Evolutionary conservation across 768 basidiomycete genomes (phyloP).

Genomic region (Dacryopinax spathularia): DNA sequence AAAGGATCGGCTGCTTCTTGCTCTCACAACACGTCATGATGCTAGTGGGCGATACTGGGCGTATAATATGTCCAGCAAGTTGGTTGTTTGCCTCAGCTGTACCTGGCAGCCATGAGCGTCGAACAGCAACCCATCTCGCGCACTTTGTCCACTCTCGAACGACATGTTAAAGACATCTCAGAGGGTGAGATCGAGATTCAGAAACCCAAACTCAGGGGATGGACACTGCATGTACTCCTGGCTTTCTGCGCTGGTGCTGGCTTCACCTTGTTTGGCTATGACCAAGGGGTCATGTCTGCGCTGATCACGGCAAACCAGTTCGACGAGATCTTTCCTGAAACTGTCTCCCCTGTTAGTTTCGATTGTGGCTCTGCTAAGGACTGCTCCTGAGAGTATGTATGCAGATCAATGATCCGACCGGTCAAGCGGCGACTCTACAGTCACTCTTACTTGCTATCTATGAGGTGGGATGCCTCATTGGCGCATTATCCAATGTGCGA

Average conservation of each 20-base stretch:
- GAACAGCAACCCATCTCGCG: slow-evolving; percentile 1
- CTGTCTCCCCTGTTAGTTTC: slow-evolving; percentile 29
- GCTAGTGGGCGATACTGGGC: not conserved
- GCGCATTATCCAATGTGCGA: slow-evolving; percentile 43
- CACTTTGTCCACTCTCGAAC: not conserved
- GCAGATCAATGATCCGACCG: slow-evolving; percentile 20
- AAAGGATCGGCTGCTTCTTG: not conserved
- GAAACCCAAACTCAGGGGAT: slow-evolving; percentile 29
- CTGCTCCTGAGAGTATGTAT: slow-evolving; percentile 47
- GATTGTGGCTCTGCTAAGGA: slow-evolving; percentile 42
- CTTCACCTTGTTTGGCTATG: slow-evolving; percentile 56
- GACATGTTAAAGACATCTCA: not conserved
- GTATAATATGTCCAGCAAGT: not conserved
- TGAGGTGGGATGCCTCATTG: slow-evolving; percentile 52
- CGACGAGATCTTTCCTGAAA: slow-evolving; percentile 43
- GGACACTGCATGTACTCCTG: slow-evolving; percentile 33
- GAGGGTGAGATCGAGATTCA: slow-evolving; percentile 26
- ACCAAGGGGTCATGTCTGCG: slow-evolving; percentile 60
- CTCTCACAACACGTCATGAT: not conserved
- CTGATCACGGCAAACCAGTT: slow-evolving; percentile 47
- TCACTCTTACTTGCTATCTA: slow-evolving; percentile 16
- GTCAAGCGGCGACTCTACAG: slow-evolving; percentile 5
- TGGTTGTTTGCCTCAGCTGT: not conserved
- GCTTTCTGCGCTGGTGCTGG: slow-evolving; percentile 46
- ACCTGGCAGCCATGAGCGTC: not conserved